Base-by-base conservation (phyloP, 106 monocot species). In the Phalaenopsis equestris region DNA sequence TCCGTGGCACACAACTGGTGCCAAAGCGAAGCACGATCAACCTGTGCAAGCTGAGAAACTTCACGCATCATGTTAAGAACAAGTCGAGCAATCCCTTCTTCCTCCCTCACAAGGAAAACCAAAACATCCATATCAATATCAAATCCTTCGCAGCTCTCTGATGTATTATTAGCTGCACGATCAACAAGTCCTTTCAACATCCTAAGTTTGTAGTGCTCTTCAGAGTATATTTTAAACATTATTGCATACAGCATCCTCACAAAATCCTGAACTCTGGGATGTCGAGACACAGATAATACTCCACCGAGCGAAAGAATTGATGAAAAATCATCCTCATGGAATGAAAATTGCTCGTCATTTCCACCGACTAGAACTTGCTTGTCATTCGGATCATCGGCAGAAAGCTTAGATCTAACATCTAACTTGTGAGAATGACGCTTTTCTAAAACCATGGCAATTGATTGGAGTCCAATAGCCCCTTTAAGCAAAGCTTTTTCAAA, bases 51-150 rank as follows among this genome's bases (percentile, higher is more conserved):
- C 81, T 89, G 87, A 84, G 86, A 87, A 82, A 88, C 85, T 82
- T 94, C 92, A 18, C 94, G 77, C 84, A 94, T 86, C 92, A 98
- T 87, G 84, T 85, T 90, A 38, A 98, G 56, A 81, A 92, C 97
- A 38, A 87, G 87, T 79, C 89, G 89, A 41, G 88, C 90, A 84
- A 92, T 84, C 17, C 87, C 89, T 73, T 90, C 92, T 85, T 96
- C 91, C 79, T 98, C 97, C 48, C 88, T 85, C 75, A 92, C 89
- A 78, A 98, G 86, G 42, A 94, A 90, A 55, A 89, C 87, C 84
- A 98, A 84, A 48, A 94, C 94, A 86, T 94, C 94, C 90, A 98
- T 90, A 85, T 87, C 90, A 78, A 98, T 84, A 78, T 94, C 94
- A 73, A 84, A 89, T 76, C 81, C 80, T 79, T 83, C 80, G 75